A percentile compares a stretch with the other conserved stretches of the same genome.
Conservation (phyloP, 768 basidiomycete species). For the Boletus subcaerulescens region DNA sequence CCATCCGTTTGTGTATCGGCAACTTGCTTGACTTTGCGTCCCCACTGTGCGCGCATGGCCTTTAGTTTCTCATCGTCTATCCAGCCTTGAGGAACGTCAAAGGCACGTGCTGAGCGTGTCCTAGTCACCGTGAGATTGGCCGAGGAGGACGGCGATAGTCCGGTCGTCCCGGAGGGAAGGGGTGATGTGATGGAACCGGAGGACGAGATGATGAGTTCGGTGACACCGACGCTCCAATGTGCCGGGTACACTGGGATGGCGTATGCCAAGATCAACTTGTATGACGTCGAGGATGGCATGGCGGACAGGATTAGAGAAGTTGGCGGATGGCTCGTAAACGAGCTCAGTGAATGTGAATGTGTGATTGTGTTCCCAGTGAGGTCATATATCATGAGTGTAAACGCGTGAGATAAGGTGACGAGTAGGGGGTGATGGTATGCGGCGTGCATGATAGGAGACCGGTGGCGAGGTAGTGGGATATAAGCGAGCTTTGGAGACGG, state of each 20-base stretch:
- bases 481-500: constrained; percentile 44
- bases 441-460: constrained; percentile 56
- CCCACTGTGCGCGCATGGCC: constrained; percentile 71
- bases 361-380: constrained; percentile 49
- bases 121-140: constrained; percentile 48
- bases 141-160: constrained; percentile 14
- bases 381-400: constrained; percentile 72
- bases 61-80: constrained; percentile 63
- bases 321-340: constrained; percentile 78
- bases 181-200: constrained; percentile 14
- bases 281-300: constrained; percentile 48
- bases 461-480: constrained; percentile 40
- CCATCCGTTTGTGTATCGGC: constrained; percentile 81
- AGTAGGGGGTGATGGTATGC: constrained; percentile 79
- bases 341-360: constrained; percentile 65
- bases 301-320: constrained; percentile 76
- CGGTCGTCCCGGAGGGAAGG: constrained; percentile 1
- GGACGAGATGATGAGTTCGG: constrained; percentile 66
- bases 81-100: constrained; percentile 72
- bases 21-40: constrained; percentile 66
- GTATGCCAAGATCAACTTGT: constrained; percentile 75
- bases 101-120: constrained; percentile 63
- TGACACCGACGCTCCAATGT: constrained; percentile 77
- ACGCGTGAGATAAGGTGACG: constrained; percentile 63
- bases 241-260: constrained; percentile 74